Evolutionary conservation across 257 asterid species (phyloP).

Genomic region (Knoxia roxburghii): DNA sequence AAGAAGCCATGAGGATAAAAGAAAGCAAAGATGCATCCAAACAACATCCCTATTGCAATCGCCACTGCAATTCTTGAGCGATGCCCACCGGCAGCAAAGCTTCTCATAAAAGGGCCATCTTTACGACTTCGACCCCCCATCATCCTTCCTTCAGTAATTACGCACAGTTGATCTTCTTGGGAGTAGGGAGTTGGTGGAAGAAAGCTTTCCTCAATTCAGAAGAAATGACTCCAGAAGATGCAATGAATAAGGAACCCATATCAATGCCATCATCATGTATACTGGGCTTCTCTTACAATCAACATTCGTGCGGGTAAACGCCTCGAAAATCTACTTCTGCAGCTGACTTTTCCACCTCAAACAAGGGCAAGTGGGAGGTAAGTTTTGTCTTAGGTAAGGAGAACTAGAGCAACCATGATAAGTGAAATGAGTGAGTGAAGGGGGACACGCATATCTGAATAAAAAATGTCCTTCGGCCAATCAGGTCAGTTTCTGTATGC

Average conservation of each 20-base stretch:
- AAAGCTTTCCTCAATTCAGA: not conserved
- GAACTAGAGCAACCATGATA: too few relatives aligned
- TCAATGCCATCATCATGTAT: not conserved
- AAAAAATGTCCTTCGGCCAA: too few relatives aligned
- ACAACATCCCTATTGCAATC: conserved; percentile 33
- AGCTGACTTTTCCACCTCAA: too few relatives aligned
- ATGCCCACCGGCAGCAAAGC: conserved; percentile 26
- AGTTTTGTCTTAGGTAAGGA: too few relatives aligned
- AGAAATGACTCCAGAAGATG: not conserved
- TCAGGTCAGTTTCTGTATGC: too few relatives aligned
- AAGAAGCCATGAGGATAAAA: conserved; percentile 38
- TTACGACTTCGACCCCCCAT: conserved; percentile 28
- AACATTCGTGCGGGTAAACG: not conserved
- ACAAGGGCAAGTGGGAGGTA: not conserved
- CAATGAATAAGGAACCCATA: not conserved
- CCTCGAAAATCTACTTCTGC: not conserved
- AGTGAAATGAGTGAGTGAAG: too few relatives aligned
- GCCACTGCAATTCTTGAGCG: conserved; percentile 39
- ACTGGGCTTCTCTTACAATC: not conserved
- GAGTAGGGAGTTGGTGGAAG: not conserved
- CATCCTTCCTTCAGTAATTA: not conserved
- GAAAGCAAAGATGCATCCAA: conserved; percentile 47
- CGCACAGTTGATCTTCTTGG: not conserved
- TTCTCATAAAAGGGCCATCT: conserved; percentile 38
- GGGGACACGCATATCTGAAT: too few relatives aligned